phyloP scores from a whole-genome alignment of 768 basidiomycete species.

The Suillus lakei region DNA sequence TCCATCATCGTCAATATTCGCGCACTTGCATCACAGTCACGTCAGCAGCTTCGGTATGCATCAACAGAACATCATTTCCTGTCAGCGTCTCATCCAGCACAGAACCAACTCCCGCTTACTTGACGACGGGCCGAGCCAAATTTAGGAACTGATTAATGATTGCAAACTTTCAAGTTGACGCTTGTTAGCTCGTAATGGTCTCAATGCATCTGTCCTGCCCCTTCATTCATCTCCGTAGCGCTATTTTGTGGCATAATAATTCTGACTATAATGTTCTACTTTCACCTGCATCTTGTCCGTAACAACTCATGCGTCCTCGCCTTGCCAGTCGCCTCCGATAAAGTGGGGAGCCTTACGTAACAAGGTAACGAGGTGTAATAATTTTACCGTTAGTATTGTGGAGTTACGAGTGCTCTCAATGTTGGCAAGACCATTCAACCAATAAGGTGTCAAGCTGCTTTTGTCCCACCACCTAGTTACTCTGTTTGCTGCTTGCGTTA shows the following conservation, averaged over 20 bases:
- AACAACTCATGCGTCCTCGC: neutral
- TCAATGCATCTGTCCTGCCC: neutral
- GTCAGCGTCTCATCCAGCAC: neutral
- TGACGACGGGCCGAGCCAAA: neutral
- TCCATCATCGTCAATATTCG: neutral
- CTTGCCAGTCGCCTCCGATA: neutral
- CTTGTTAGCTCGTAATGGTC: neutral
- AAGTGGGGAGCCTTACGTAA: neutral
- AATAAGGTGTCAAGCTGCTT: constrained; percentile 9
- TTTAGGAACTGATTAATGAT: neutral
- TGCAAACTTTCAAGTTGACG: neutral
- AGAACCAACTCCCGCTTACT: neutral
- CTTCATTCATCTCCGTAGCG: neutral
- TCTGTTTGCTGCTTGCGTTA: constrained; percentile 1
- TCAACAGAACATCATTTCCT: neutral
- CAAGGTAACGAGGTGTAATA: neutral
- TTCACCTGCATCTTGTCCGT: neutral
- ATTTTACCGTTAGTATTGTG: neutral
- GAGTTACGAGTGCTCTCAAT: neutral
- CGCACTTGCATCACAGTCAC: neutral
- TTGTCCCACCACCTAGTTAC: neutral
- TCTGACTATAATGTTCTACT: neutral
- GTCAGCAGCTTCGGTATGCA: neutral
- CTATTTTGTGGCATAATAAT: neutral
- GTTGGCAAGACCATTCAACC: constrained; percentile 7